Evolutionary conservation across 192 early-diverging fungal species (phyloP).

Genomic region (Coemansia sp.): DNA sequence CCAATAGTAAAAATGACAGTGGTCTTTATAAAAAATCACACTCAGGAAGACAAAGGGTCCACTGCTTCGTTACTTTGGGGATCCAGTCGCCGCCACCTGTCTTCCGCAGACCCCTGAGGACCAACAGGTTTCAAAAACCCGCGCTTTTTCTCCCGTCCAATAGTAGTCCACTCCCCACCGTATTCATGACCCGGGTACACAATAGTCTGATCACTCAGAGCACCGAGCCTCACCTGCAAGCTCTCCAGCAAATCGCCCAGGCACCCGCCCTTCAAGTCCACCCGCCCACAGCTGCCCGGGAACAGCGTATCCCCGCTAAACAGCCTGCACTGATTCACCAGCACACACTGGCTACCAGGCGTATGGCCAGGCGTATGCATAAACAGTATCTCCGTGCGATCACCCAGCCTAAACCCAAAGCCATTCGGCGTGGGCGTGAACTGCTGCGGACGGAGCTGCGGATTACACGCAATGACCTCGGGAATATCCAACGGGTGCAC

Average conservation of each 20-base stretch:
- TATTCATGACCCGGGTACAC: slow-evolving; percentile 93
- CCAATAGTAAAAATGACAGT: background rate
- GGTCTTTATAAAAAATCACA: background rate
- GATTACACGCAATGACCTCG: slow-evolving; percentile 65
- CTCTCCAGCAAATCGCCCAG: slow-evolving; percentile 65
- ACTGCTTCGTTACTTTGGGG: background rate
- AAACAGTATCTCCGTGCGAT: slow-evolving; percentile 60
- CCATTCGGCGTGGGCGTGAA: slow-evolving; percentile 63
- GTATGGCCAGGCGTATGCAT: slow-evolving; percentile 95
- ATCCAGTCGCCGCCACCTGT: slow-evolving; percentile 23
- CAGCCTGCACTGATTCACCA: slow-evolving; percentile 72
- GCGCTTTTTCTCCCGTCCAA: slow-evolving; percentile 60
- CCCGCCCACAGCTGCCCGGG: slow-evolving; percentile 72
- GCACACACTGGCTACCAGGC: slow-evolving; percentile 77
- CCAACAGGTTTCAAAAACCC: slow-evolving; percentile 37
- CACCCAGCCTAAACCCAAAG: slow-evolving; percentile 54
- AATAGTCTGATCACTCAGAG: slow-evolving; percentile 61
- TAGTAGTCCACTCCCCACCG: slow-evolving; percentile 80
- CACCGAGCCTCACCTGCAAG: slow-evolving; percentile 60
- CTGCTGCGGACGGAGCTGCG: slow-evolving; percentile 56
- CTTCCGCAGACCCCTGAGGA: slow-evolving; percentile 17
- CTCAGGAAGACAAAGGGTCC: background rate
- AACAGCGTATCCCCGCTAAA: slow-evolving; percentile 89
- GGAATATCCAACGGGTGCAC: slow-evolving; percentile 77
- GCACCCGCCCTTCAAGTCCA: slow-evolving; percentile 79